A percentile compares a stretch with the other conserved stretches of the same genome.
Conservation (phyloP, 805 yeast genomes). For the Priceomyces fermenticarens region DNA sequence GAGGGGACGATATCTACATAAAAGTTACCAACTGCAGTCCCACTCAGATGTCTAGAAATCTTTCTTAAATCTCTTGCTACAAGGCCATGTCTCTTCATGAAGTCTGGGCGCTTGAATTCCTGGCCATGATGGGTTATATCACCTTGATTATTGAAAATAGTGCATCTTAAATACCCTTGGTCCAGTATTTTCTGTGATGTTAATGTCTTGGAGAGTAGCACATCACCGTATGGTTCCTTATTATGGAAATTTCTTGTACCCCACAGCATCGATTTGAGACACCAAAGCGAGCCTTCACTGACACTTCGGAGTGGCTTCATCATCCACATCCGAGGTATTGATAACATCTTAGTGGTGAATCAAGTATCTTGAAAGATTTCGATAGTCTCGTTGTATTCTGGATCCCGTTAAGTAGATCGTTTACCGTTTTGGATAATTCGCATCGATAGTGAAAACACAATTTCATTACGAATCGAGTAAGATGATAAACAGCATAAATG, state of each 20-base stretch:
- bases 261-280: too few species aligned
- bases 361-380: too few species aligned
- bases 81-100: slow-evolving; percentile 44
- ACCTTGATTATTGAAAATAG: slow-evolving; percentile 48
- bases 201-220: slow-evolving; percentile 18
- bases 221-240: slow-evolving; percentile 9
- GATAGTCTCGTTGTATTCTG: too few species aligned
- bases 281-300: too few species aligned
- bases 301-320: too few species aligned
- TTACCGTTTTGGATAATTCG: too few species aligned
- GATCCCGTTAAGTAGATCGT: too few species aligned
- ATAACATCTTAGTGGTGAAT: too few species aligned
- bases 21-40: slow-evolving; percentile 11
- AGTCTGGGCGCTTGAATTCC: slow-evolving; percentile 40
- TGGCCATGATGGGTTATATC: slow-evolving; percentile 42
- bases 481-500: neutral
- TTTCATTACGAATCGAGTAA: too few species aligned
- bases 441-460: too few species aligned
- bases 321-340: too few species aligned
- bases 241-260: too few species aligned
- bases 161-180: slow-evolving; percentile 43
- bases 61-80: slow-evolving; percentile 59
- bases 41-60: slow-evolving; percentile 33
- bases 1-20: slow-evolving; percentile 56
- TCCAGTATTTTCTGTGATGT: slow-evolving; percentile 16